Conservation (phyloP, 768 basidiomycete species). For the Clavulina sp. region DNA sequence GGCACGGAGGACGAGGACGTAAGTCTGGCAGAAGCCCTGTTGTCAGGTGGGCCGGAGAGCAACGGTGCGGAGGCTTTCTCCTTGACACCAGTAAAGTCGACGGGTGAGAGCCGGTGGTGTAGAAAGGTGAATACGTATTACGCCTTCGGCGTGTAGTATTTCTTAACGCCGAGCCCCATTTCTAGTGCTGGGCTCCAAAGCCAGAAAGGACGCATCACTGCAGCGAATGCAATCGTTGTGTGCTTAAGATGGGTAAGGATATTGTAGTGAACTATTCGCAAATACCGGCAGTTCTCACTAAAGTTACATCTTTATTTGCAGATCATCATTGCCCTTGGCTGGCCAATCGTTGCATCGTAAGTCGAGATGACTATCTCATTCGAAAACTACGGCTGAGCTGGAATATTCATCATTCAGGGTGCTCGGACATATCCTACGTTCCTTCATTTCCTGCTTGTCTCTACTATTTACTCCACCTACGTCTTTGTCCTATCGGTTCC, state of each 20-base stretch:
- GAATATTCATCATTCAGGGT: conserved; percentile 28
- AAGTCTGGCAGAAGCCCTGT: conserved; percentile 42
- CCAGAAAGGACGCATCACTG: conserved; percentile 74
- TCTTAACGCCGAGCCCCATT: conserved; percentile 20
- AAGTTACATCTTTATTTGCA: conserved; percentile 16
- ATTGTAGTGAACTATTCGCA: conserved; percentile 8
- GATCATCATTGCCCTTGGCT: conserved; percentile 85
- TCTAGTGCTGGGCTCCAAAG: conserved; percentile 60
- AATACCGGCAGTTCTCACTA: background rate
- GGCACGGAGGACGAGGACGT: conserved; percentile 26
- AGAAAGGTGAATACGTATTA: conserved; percentile 5
- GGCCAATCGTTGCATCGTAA: conserved; percentile 55
- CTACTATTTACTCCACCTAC: conserved; percentile 47
- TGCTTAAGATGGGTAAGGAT: conserved; percentile 63
- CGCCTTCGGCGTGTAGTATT: conserved; percentile 10
- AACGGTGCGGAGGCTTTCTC: conserved; percentile 10
- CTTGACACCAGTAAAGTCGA: conserved; percentile 1
- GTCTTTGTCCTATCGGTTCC: conserved; percentile 33
- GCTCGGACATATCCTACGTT: conserved; percentile 74
- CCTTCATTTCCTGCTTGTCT: conserved; percentile 52
- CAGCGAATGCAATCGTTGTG: conserved; percentile 53
- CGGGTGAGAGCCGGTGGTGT: conserved; percentile 11
- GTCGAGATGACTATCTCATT: conserved; percentile 15
- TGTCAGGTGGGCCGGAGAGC: conserved; percentile 17
- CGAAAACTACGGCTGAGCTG: background rate